Percentiles rank a stretch among this genome's conserved stretches.
Evolutionary conservation across 495 filamentous ascomycete genomes (phyloP).

Genomic region (Podospora fimiseda): DNA sequence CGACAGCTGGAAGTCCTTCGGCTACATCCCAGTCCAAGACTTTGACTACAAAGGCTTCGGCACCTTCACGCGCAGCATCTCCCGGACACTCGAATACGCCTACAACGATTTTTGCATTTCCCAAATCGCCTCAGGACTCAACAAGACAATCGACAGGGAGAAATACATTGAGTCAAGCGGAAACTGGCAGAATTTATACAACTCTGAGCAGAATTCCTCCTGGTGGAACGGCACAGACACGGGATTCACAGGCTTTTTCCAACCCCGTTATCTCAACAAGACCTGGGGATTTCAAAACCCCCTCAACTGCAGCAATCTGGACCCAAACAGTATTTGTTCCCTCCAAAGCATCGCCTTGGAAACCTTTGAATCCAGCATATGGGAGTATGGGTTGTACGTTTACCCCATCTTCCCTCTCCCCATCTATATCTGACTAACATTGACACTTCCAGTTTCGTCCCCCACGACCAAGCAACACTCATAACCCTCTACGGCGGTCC

Average conservation of each 20-base stretch:
- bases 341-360: constrained; percentile 57
- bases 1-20: constrained; percentile 59
- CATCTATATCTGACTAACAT: neutral
- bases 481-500: constrained; percentile 57
- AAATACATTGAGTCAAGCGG: constrained; percentile 56
- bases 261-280: constrained; percentile 58
- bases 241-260: constrained; percentile 61
- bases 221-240: constrained; percentile 53
- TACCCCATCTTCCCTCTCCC: constrained; percentile 11
- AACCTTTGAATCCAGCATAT: constrained; percentile 65
- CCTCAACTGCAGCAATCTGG: constrained; percentile 54
- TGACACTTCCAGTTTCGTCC: constrained; percentile 45
- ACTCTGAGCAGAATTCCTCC: constrained; percentile 52
- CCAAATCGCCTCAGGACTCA: constrained; percentile 52
- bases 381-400: constrained; percentile 62
- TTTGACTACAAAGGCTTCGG: constrained; percentile 62
- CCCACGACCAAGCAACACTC: constrained; percentile 61
- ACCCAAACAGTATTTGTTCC: constrained; percentile 50
- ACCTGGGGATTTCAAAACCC: constrained; percentile 68
- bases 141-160: constrained; percentile 46
- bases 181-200: constrained; percentile 68
- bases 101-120: constrained; percentile 74
- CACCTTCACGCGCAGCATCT: constrained; percentile 63
- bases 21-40: constrained; percentile 65
- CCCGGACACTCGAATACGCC: constrained; percentile 67